Evolutionary conservation across 148 eudicot genomes (phyloP), one percentile per base, ranked within the genome.

Genomic region (Limonium bicolor): DNA sequence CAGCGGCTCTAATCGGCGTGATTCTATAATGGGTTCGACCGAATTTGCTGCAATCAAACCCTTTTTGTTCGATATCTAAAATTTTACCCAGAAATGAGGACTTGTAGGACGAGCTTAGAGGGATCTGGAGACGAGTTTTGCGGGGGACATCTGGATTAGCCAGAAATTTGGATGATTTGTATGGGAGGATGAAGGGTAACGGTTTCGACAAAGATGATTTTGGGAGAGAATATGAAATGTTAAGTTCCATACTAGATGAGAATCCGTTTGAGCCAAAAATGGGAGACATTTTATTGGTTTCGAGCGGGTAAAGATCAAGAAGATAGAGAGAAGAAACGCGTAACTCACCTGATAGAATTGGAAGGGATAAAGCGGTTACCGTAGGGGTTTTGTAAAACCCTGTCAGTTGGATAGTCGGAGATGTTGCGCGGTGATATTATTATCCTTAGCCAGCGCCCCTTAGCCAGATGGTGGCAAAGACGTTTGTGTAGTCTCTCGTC

Each of bases 1-100:
- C 94, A 59, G 61, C 70, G 55, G 76, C 81, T 64, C 70, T 67
- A 39, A 80, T 64, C 2, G 76, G 69, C 28, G 19, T 48, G 63
- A 67, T 34, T 14, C 55, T 61, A 16, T 67, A 46, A 65, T 45
- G 72, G 76, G 72, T 63, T 50, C 53, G 76, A 56, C 60, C 60
- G 21, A 18, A 55, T 48, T 60, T 48, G 14, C 66, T 22, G 36
- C 48, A 64, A 59, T 48, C 55, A 39, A 19, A 33, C 50, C 59
- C 66, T 36, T 36, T 53, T 38, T 26, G 16, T 19, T 51, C 58
- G 36, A 74, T 50, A 30, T 41, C 48, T 59, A 70, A 55, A 36
- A 17, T 61, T 58, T 55, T 47, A 7, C 96, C 94, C 26, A 68
- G 50, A 65, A 78, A 82, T 22, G 69, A 54, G 2, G 70, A 55